Evolutionary conservation across 1,284 basidiomycete genomes (phyloP).

Genomic region (Xanthoconium separans): DNA sequence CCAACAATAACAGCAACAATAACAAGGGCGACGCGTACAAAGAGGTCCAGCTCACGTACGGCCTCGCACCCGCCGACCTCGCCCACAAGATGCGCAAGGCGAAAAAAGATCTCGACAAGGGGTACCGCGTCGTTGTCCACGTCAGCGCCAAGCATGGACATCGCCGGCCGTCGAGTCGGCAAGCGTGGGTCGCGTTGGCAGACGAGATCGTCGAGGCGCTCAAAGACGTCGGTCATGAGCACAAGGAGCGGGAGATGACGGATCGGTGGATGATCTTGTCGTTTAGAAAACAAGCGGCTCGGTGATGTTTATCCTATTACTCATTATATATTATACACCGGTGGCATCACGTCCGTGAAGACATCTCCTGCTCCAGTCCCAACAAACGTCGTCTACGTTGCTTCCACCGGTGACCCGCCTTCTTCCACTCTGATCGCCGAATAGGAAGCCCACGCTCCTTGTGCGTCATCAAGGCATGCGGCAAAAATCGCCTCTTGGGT

Average conservation of each 20-base stretch:
- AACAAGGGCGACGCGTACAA: slow-evolving; percentile 49
- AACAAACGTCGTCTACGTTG: slow-evolving; percentile 13
- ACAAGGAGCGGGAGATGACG: slow-evolving; percentile 43
- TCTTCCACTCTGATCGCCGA: slow-evolving; percentile 26
- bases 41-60: slow-evolving; percentile 77
- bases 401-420: slow-evolving; percentile 16
- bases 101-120: slow-evolving; percentile 57
- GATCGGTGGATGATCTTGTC: slow-evolving; percentile 42
- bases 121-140: slow-evolving; percentile 56
- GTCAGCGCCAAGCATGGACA: slow-evolving; percentile 51
- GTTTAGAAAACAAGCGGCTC: slow-evolving; percentile 32
- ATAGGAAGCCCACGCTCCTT: slow-evolving; percentile 45
- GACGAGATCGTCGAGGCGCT: slow-evolving; percentile 42
- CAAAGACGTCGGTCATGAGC: slow-evolving; percentile 50
- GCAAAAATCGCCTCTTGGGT: slow-evolving; percentile 20
- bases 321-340: slow-evolving; percentile 16
- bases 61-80: slow-evolving; percentile 56
- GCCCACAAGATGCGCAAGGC: slow-evolving; percentile 67
- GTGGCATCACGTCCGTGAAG: slow-evolving; percentile 13
- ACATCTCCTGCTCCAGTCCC: background rate
- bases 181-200: slow-evolving; percentile 42
- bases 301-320: slow-evolving; percentile 20
- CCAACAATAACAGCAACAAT: no score
- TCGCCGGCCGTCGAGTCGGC: slow-evolving; percentile 29
- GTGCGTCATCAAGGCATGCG: slow-evolving; percentile 31